A percentile compares a stretch with the other conserved stretches of the same genome.
Conservation (phyloP, 2,329 filamentous ascomycete genomes). For the Claviceps capensis region DNA sequence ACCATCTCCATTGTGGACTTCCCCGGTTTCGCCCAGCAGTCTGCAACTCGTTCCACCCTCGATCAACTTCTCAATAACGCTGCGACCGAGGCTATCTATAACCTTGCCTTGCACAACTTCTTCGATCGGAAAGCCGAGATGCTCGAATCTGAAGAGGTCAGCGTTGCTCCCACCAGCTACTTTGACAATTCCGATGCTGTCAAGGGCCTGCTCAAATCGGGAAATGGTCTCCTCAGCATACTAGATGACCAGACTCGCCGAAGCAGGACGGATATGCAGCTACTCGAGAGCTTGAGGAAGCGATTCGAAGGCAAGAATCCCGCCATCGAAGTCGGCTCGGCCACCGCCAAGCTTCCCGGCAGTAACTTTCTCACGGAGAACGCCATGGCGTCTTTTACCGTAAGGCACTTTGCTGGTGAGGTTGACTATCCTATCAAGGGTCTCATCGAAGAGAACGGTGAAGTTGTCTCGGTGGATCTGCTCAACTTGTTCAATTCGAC, state of each 20-base stretch:
- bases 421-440: conserved; percentile 85
- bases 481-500: conserved; percentile 86
- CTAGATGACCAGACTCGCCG: conserved; percentile 90
- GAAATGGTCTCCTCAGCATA: conserved; percentile 87
- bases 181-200: conserved; percentile 96
- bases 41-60: conserved; percentile 69
- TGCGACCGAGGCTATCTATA: conserved; percentile 82
- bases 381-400: conserved; percentile 65
- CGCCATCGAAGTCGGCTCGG: conserved; percentile 65
- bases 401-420: conserved; percentile 92
- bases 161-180: conserved; percentile 82
- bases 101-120: conserved; percentile 87
- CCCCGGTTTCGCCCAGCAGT: conserved; percentile 79
- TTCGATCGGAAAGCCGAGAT: conserved; percentile 90
- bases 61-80: conserved; percentile 94
- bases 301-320: conserved; percentile 92
- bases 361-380: conserved; percentile 86
- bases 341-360: conserved; percentile 65
- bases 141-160: conserved; percentile 87
- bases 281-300: conserved; percentile 81
- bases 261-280: conserved; percentile 75
- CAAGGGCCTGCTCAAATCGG: conserved; percentile 77
- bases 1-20: conserved; percentile 94
- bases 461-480: conserved; percentile 88
- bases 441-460: conserved; percentile 87